phyloP scores from a whole-genome alignment of 139 green algal species.

The Volvox reticuliferus region DNA sequence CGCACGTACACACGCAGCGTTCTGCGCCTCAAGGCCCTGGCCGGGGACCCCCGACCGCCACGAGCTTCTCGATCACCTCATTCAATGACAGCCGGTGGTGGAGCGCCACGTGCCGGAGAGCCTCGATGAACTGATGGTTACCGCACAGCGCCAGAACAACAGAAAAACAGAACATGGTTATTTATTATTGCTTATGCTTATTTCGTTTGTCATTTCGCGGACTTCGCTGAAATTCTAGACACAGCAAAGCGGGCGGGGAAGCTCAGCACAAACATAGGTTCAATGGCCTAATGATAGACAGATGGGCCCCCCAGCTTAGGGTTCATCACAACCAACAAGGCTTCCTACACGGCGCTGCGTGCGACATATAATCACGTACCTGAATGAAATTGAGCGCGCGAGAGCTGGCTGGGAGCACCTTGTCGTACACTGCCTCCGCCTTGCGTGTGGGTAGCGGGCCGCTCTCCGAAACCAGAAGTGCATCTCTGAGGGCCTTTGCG shows the following conservation, averaged over 20 bases:
- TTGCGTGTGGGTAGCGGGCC: conserved; percentile 28
- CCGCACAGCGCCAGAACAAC: too few species aligned
- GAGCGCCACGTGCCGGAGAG: conserved; percentile 57
- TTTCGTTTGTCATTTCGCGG: not conserved
- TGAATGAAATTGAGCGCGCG: conserved; percentile 36
- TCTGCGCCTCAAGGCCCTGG: not conserved
- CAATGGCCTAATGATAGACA: too few species aligned
- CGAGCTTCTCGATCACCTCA: conserved; percentile 63
- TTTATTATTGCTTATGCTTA: too few species aligned
- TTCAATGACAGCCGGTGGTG: conserved; percentile 47
- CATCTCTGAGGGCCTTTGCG: conserved; percentile 14
- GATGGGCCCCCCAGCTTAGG: too few species aligned
- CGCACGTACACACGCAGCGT: too few species aligned
- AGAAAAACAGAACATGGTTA: too few species aligned
- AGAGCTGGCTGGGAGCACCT: conserved; percentile 31
- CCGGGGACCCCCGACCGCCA: conserved; percentile 48
- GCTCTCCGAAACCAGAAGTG: conserved; percentile 32
- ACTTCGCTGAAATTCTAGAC: not conserved
- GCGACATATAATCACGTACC: not conserved
- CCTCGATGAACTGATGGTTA: conserved; percentile 59
- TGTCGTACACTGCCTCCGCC: conserved; percentile 22
- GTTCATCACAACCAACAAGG: too few species aligned
- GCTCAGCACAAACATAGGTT: too few species aligned
- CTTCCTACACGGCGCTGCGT: too few species aligned
- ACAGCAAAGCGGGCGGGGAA: not conserved